Percentiles rank a stretch among this genome's conserved stretches.
These are phyloP conservation scores for Debaryomyces robertsiae DNA, from an alignment of 1,139 yeast genomes.

Conservation along the genomic window DNA sequence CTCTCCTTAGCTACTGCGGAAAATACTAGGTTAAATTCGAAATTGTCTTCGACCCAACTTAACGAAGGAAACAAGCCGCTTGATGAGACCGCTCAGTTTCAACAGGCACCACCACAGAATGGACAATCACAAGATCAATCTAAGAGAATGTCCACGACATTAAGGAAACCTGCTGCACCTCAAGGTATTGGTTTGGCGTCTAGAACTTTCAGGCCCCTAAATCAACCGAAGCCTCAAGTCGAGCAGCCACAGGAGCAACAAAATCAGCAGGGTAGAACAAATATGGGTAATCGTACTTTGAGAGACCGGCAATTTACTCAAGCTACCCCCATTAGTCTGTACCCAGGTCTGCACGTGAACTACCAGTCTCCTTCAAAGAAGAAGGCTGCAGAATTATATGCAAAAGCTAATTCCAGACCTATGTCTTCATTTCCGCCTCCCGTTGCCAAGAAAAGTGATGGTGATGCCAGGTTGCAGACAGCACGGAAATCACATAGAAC, in stretches of 20 bases:
- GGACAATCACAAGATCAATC: constrained; percentile 9
- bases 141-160: constrained; percentile 33
- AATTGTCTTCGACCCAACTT: constrained; percentile 47
- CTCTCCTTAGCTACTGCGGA: constrained; percentile 74
- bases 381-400: constrained; percentile 52
- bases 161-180: constrained; percentile 31
- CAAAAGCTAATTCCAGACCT: constrained; percentile 50
- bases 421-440: constrained; percentile 32
- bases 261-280: constrained; percentile 9
- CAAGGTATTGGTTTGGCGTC: constrained; percentile 17
- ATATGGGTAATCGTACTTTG: constrained; percentile 38
- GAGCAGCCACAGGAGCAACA: constrained; percentile 5
- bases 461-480: background rate
- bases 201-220: constrained; percentile 42
- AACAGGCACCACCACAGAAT: background rate
- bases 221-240: constrained; percentile 11
- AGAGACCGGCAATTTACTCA: constrained; percentile 34
- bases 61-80: constrained; percentile 17
- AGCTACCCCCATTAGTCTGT: constrained; percentile 47
- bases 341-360: constrained; percentile 44
- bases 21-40: constrained; percentile 71
- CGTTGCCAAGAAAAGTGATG: background rate
- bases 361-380: constrained; percentile 46
- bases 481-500: constrained; percentile 15
- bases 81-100: constrained; percentile 11